A percentile compares a stretch with the other conserved stretches of the same genome.
phyloP scores from a whole-genome alignment of 2,329 filamentous ascomycete genomes.

The Ceratocystis alfenasii region DNA sequence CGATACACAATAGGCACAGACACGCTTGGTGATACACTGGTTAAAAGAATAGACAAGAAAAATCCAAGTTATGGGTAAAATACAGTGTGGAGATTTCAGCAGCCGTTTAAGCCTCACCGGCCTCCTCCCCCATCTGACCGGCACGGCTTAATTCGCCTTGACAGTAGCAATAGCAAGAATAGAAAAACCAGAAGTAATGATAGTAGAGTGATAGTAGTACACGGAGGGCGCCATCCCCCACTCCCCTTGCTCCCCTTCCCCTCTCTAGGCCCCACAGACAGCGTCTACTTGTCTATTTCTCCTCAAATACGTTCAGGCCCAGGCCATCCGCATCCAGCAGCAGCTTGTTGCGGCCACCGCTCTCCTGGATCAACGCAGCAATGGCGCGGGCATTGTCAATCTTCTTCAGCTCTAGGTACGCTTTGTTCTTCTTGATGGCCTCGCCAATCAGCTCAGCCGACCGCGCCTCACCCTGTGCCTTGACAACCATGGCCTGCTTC shows the following conservation, averaged over 20 bases:
- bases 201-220: constrained; percentile 17
- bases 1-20: neutral
- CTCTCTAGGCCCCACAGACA: neutral
- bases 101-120: constrained; percentile 14
- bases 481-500: constrained; percentile 97
- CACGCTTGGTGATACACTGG: neutral
- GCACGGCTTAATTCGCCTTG: neutral
- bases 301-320: constrained; percentile 71
- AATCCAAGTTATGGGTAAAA: constrained; percentile 16
- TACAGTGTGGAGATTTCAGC: constrained; percentile 22
- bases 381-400: constrained; percentile 92
- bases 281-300: constrained; percentile 21
- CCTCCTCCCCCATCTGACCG: neutral
- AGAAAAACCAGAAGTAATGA: constrained; percentile 14
- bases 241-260: neutral
- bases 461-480: constrained; percentile 95
- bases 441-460: constrained; percentile 97
- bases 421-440: constrained; percentile 97
- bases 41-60: constrained; percentile 1
- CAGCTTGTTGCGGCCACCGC: constrained; percentile 79
- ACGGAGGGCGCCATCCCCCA: neutral
- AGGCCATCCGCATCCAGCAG: constrained; percentile 85
- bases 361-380: constrained; percentile 76
- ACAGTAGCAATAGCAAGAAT: neutral
- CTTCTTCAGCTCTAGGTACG: constrained; percentile 93